Conservation (phyloP, 495 filamentous ascomycete species). For the Cairneyella variabilis region DNA sequence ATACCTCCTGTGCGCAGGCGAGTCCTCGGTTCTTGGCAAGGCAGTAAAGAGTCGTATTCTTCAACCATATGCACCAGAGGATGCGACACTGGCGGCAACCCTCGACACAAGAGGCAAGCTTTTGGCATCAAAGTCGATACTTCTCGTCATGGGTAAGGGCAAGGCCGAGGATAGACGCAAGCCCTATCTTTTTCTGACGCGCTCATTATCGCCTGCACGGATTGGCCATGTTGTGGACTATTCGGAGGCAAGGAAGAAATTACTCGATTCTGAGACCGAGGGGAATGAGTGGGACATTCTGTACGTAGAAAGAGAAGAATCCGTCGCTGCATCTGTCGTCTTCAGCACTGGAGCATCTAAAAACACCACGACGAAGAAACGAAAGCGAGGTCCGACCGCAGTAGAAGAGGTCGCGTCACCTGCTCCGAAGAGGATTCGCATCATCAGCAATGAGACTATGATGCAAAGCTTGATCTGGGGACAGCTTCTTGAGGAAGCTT, state of each 20-base stretch:
- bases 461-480: slow-evolving; percentile 93
- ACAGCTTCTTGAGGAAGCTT: slow-evolving; percentile 61
- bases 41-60: slow-evolving; percentile 73
- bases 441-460: slow-evolving; percentile 82
- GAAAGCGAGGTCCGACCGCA: slow-evolving; percentile 38
- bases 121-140: slow-evolving; percentile 61
- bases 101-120: slow-evolving; percentile 56
- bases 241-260: slow-evolving; percentile 53
- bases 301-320: slow-evolving; percentile 66
- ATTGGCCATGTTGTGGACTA: slow-evolving; percentile 62
- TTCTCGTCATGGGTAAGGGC: slow-evolving; percentile 70
- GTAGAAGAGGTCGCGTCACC: slow-evolving; percentile 23
- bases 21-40: slow-evolving; percentile 70
- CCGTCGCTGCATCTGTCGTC: slow-evolving; percentile 41
- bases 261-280: slow-evolving; percentile 50
- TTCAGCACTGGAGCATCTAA: slow-evolving; percentile 30
- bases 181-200: slow-evolving; percentile 66
- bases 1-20: slow-evolving; percentile 84
- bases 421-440: slow-evolving; percentile 30
- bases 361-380: slow-evolving; percentile 36
- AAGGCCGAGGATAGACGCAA: slow-evolving; percentile 57
- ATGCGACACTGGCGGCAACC: slow-evolving; percentile 51
- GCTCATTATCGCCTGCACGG: slow-evolving; percentile 67
- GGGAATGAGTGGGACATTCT: slow-evolving; percentile 67
- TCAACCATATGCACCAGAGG: slow-evolving; percentile 50